A percentile compares a stretch with the other conserved stretches of the same genome.
Evolutionary conservation across 257 asterid species (phyloP).

Genomic region (Avicennia marina): DNA sequence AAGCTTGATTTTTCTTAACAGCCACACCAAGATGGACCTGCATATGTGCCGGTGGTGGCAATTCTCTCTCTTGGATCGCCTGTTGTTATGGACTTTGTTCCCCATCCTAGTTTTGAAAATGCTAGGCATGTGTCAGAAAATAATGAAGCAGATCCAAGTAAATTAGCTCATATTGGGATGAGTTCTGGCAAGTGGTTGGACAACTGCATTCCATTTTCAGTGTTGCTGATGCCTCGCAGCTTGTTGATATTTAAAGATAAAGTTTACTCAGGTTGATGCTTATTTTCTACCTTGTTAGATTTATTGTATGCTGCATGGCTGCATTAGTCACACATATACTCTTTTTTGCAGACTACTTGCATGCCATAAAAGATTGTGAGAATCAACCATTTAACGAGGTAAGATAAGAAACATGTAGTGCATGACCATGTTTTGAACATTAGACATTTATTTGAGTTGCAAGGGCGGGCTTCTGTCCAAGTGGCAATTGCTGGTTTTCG

Average conservation of each 20-base stretch:
- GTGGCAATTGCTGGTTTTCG: constrained; percentile 4
- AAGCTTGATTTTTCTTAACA: constrained; percentile 24
- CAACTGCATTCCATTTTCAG: constrained; percentile 52
- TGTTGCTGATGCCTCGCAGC: constrained; percentile 81
- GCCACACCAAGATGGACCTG: constrained; percentile 98
- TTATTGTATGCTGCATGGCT: neutral
- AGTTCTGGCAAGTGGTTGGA: constrained; percentile 20
- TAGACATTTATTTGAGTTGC: neutral
- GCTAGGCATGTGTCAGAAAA: constrained; percentile 21
- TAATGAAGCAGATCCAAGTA: constrained; percentile 16
- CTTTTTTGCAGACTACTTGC: constrained; percentile 71
- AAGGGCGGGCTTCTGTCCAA: constrained; percentile 1
- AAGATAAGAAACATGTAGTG: constrained; percentile 9
- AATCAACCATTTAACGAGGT: constrained; percentile 60
- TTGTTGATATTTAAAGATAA: constrained; percentile 79
- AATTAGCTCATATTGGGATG: constrained; percentile 20
- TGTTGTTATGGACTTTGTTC: constrained; percentile 78
- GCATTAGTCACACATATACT: neutral
- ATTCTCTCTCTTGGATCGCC: constrained; percentile 89
- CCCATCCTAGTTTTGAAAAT: constrained; percentile 52
- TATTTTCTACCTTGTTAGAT: neutral
- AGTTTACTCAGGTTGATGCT: constrained; percentile 65
- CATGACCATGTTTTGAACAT: neutral
- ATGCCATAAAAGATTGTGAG: constrained; percentile 69
- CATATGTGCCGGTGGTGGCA: constrained; percentile 89